phyloP scores from a whole-genome alignment of 106 monocot genomes.

The Dioscorea zingiberensis region DNA sequence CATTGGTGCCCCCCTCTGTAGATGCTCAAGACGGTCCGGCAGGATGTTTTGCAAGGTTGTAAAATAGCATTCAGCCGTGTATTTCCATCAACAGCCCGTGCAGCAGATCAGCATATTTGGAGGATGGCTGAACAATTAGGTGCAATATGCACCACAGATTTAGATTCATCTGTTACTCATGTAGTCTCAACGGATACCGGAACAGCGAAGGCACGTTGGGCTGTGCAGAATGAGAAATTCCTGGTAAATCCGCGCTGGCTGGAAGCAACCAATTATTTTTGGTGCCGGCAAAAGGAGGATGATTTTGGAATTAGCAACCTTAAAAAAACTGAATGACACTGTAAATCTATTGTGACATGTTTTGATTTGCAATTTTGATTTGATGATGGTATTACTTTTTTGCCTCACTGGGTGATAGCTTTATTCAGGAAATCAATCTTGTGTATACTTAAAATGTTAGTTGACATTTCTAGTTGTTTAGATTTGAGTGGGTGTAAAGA shows the following conservation, averaged over 20 bases:
- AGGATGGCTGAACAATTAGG: constrained; percentile 70
- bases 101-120: constrained; percentile 70
- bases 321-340: too few species aligned
- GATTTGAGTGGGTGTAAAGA: too few species aligned
- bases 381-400: too few species aligned
- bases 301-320: constrained; percentile 36
- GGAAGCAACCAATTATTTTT: constrained; percentile 66
- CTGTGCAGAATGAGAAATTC: constrained; percentile 59
- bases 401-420: too few species aligned
- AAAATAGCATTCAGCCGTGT: constrained; percentile 69
- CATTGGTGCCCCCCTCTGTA: not conserved
- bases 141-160: constrained; percentile 50
- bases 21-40: constrained; percentile 42
- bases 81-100: constrained; percentile 27
- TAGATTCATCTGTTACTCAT: constrained; percentile 65
- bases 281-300: constrained; percentile 54
- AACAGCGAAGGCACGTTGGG: constrained; percentile 75
- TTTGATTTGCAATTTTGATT: too few species aligned
- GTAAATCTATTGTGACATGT: too few species aligned
- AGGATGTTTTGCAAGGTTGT: constrained; percentile 63
- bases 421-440: too few species aligned
- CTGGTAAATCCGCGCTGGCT: constrained; percentile 82
- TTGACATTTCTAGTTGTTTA: too few species aligned
- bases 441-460: too few species aligned
- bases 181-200: constrained; percentile 42